These are phyloP conservation scores for Fusarium pilosicola DNA, from an alignment of 2,329 filamentous ascomycete genomes.

Conservation along the genomic window DNA sequence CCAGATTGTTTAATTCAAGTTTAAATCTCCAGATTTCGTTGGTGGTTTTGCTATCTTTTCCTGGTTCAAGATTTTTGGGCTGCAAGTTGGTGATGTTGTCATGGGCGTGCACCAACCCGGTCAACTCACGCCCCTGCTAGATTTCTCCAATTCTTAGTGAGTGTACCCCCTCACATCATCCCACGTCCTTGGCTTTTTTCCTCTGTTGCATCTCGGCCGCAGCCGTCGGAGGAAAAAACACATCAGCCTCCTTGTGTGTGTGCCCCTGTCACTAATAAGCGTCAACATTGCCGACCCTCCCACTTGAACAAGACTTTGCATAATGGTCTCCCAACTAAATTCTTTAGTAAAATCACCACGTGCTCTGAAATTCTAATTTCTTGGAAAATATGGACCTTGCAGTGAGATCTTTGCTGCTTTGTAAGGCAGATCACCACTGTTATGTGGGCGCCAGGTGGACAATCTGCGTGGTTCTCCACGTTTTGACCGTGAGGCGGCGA, in stretches of 20 bases:
- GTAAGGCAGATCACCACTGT: background rate
- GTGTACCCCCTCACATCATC: conserved; percentile 16
- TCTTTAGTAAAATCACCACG: conserved; percentile 10
- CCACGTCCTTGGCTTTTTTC: conserved; percentile 1
- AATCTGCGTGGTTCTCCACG: conserved; percentile 7
- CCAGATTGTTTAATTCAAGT: conserved; percentile 19
- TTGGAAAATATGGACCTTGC: background rate
- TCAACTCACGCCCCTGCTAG: conserved; percentile 14
- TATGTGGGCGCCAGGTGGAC: conserved; percentile 1
- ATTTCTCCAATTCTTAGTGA: conserved; percentile 27
- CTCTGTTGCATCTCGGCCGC: conserved; percentile 31
- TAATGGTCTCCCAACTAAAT: conserved; percentile 7
- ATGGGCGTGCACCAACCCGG: background rate
- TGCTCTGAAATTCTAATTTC: background rate
- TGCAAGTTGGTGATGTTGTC: conserved; percentile 15
- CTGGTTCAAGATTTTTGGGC: background rate
- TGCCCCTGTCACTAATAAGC: background rate
- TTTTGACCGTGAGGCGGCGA: background rate
- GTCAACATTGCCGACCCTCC: background rate
- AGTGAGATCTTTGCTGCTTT: background rate
- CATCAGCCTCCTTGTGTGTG: background rate
- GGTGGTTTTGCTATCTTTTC: background rate
- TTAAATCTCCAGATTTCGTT: conserved; percentile 29
- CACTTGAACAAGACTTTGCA: conserved; percentile 2
- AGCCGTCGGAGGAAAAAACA: conserved; percentile 27